Conservation (phyloP, 2,329 filamentous ascomycete genomes). For the Sporothrix globosa region DNA sequence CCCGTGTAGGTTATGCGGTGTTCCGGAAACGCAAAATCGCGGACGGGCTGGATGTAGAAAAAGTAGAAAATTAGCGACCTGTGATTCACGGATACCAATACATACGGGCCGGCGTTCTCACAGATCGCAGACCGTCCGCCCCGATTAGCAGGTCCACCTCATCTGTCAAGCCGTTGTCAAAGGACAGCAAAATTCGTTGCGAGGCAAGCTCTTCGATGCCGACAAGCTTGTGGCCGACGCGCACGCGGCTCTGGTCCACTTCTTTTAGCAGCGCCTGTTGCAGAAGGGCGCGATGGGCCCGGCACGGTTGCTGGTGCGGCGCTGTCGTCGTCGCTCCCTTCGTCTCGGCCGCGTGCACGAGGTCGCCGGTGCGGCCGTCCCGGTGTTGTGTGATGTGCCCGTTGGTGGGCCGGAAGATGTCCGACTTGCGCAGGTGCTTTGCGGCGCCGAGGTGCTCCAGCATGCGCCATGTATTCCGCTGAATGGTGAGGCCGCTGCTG, state of each 20-base stretch:
- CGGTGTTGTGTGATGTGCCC: slow-evolving; percentile 38
- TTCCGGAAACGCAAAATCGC: slow-evolving; percentile 8
- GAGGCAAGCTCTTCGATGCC: slow-evolving; percentile 46
- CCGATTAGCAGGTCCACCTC: slow-evolving; percentile 55
- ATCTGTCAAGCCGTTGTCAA: slow-evolving; percentile 49
- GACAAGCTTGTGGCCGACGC: slow-evolving; percentile 50
- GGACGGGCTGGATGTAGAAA: slow-evolving; percentile 19
- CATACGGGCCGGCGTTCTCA: background rate
- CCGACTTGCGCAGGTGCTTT: slow-evolving; percentile 39
- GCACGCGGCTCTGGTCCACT: slow-evolving; percentile 49
- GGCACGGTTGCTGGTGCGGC: slow-evolving; percentile 38
- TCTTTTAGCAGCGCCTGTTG: slow-evolving; percentile 54
- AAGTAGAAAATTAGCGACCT: too few relatives aligned
- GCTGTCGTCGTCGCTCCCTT: slow-evolving; percentile 32
- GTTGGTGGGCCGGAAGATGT: slow-evolving; percentile 41
- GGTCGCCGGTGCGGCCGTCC: slow-evolving; percentile 41
- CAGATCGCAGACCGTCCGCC: slow-evolving; percentile 56
- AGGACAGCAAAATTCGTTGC: slow-evolving; percentile 49
- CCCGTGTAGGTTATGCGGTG: slow-evolving; percentile 24
- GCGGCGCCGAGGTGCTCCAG: slow-evolving; percentile 42
- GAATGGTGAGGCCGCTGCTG: slow-evolving; percentile 45
- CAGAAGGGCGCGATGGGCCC: slow-evolving; percentile 45
- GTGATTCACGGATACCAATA: background rate
- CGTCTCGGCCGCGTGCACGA: slow-evolving; percentile 37
- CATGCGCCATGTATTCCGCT: slow-evolving; percentile 44